These are phyloP conservation scores for Papiliotrema fonsecae DNA, from an alignment of 1,284 basidiomycete genomes.

Conservation along the genomic window DNA sequence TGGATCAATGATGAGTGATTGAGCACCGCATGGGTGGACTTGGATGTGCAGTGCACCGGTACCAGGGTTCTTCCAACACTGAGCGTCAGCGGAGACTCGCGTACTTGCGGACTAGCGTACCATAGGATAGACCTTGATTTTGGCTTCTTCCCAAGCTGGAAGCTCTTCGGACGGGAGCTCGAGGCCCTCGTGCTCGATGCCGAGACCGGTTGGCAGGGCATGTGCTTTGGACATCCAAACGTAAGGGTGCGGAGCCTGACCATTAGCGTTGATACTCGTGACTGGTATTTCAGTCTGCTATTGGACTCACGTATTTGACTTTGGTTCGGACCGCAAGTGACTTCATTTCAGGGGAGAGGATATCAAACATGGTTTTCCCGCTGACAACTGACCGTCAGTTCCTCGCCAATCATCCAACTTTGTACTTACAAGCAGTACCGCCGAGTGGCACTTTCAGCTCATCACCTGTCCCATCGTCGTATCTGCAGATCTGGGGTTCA, in stretches of 20 bases:
- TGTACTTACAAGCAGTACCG: constrained; percentile 70
- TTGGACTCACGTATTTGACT: constrained; percentile 56
- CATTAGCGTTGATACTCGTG: neutral
- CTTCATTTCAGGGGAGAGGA: constrained; percentile 68
- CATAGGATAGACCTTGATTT: constrained; percentile 65
- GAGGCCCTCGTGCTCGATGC: constrained; percentile 67
- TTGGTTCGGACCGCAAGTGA: constrained; percentile 72
- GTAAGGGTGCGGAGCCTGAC: constrained; percentile 64
- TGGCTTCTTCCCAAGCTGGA: constrained; percentile 66
- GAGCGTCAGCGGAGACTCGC: neutral
- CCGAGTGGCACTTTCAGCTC: constrained; percentile 75
- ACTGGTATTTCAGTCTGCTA: neutral
- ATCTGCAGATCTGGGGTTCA: constrained; percentile 62
- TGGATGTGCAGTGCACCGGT: constrained; percentile 72
- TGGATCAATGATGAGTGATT: constrained; percentile 59
- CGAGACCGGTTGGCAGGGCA: constrained; percentile 68
- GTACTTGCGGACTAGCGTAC: constrained; percentile 48
- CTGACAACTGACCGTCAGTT: constrained; percentile 47
- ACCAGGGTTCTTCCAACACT: constrained; percentile 80
- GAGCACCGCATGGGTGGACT: constrained; percentile 63
- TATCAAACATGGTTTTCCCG: constrained; percentile 79
- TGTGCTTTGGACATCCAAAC: constrained; percentile 77
- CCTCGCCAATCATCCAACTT: neutral
- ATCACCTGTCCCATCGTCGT: constrained; percentile 86
- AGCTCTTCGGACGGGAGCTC: constrained; percentile 63